phyloP scores from a whole-genome alignment of 176 grass and related monocot species.

The Juncus inflexus region DNA sequence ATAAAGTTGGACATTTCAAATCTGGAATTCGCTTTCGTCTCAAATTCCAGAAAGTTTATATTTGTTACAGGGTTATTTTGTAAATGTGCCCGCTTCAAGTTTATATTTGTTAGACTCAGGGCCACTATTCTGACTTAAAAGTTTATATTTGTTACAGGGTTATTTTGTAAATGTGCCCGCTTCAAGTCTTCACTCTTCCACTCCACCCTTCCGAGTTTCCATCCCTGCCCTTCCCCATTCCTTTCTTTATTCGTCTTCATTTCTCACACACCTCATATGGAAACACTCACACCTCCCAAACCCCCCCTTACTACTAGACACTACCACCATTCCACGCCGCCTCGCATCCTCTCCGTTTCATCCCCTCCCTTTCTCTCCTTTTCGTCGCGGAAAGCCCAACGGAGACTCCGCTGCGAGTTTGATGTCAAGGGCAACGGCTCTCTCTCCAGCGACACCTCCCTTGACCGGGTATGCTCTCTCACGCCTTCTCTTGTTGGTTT shows the following conservation, averaged over 20 bases:
- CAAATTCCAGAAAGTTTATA: too few relatives aligned
- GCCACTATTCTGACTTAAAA: too few relatives aligned
- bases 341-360: slow-evolving; percentile 21
- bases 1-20: too few relatives aligned
- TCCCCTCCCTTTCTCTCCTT: slow-evolving; percentile 5
- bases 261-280: slow-evolving; percentile 4
- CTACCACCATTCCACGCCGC: not conserved
- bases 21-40: too few relatives aligned
- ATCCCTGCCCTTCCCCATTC: not conserved
- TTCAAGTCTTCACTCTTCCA: too few relatives aligned
- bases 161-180: too few relatives aligned
- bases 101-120: too few relatives aligned
- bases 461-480: slow-evolving; percentile 50
- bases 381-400: not conserved
- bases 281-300: slow-evolving; percentile 12
- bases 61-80: too few relatives aligned
- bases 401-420: slow-evolving; percentile 63
- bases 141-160: too few relatives aligned
- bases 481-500: not conserved
- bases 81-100: too few relatives aligned
- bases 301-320: not conserved
- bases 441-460: slow-evolving; percentile 54
- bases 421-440: slow-evolving; percentile 67
- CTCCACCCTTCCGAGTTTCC: too few relatives aligned
- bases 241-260: not conserved